Conservation (phyloP, 2,329 filamentous ascomycete genomes). For the Calonectria leucothoes region DNA sequence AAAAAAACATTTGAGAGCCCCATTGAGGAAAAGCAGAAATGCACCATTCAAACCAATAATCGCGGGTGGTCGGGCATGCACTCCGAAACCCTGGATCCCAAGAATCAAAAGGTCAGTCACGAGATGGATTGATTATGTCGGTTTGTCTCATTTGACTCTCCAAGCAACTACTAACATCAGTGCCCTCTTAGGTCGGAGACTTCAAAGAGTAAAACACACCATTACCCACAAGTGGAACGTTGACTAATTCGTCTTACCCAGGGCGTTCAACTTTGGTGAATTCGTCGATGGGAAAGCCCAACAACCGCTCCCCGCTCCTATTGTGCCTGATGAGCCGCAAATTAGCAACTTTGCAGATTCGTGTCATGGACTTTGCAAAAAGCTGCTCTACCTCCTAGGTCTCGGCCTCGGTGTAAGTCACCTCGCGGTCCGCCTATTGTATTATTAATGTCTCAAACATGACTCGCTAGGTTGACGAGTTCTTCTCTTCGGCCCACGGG, state of each 20-base stretch:
- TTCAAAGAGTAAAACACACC: conserved; percentile 80
- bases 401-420: conserved; percentile 74
- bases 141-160: not conserved
- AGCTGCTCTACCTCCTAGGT: conserved; percentile 81
- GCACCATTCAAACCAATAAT: conserved; percentile 83
- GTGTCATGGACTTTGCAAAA: conserved; percentile 79
- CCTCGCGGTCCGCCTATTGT: not conserved
- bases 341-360: conserved; percentile 75
- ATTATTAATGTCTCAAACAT: conserved; percentile 13
- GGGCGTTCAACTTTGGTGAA: conserved; percentile 92
- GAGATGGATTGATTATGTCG: not conserved
- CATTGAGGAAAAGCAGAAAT: conserved; percentile 77
- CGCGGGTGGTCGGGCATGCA: conserved; percentile 91
- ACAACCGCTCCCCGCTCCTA: conserved; percentile 78
- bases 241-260: conserved; percentile 47
- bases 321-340: conserved; percentile 69
- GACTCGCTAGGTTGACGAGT: conserved; percentile 56
- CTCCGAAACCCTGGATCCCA: conserved; percentile 87
- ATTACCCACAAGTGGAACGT: not conserved
- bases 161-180: not conserved
- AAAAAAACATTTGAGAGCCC: conserved; percentile 78
- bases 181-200: conserved; percentile 73
- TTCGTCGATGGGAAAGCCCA: conserved; percentile 76
- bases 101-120: conserved; percentile 75
- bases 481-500: conserved; percentile 66